Conservation (phyloP, 140 eudicot genomes). For the Ambrosia hybrid region DNA sequence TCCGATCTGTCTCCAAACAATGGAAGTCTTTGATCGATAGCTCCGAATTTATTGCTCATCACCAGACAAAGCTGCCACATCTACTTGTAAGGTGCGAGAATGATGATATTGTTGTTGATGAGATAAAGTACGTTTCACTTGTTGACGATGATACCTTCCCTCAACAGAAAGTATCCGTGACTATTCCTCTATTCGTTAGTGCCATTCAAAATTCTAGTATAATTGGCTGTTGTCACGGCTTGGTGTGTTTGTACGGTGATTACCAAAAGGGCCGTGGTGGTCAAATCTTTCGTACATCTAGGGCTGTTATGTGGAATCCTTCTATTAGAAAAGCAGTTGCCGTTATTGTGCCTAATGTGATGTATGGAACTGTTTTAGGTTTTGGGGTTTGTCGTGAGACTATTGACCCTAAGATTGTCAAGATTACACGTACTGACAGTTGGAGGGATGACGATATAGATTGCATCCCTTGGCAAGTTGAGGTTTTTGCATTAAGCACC, state of each 20-base stretch:
- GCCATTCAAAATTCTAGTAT: background rate
- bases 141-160: background rate
- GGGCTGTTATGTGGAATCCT: background rate
- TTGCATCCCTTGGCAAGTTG: too few relatives aligned
- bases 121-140: background rate
- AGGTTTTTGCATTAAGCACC: too few relatives aligned
- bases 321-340: background rate
- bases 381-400: conserved; percentile 3
- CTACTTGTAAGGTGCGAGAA: background rate
- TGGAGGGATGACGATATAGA: too few relatives aligned
- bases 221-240: background rate
- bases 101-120: too few relatives aligned
- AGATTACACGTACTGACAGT: background rate
- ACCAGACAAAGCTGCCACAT: background rate
- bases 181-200: background rate
- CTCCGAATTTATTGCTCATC: background rate
- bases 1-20: too few relatives aligned
- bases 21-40: too few relatives aligned
- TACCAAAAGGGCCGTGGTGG: background rate
- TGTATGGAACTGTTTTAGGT: background rate
- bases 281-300: background rate
- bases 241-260: background rate
- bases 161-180: background rate
- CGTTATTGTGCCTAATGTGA: background rate
- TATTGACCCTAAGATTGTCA: background rate